A percentile compares a stretch with the other conserved stretches of the same genome.
These are phyloP conservation scores for Theileria annulata DNA, from an alignment of 169 alveolate genomes.

Conservation along the genomic window DNA sequence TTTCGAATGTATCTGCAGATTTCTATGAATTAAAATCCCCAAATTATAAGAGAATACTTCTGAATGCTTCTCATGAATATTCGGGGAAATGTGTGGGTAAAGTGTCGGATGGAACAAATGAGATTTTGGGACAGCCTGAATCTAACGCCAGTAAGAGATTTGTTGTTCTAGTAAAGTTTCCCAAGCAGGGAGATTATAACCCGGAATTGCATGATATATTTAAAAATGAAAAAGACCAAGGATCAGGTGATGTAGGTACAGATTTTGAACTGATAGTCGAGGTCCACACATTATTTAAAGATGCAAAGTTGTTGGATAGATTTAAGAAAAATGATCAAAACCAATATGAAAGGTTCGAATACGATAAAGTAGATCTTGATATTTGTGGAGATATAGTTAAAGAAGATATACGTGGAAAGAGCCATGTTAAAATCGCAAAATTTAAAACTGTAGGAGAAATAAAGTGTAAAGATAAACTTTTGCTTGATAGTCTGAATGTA, in stretches of 20 bases:
- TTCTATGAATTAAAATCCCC: background rate
- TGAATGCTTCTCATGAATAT: background rate
- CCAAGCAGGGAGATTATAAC: conserved; percentile 2
- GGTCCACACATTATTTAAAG: conserved; percentile 19
- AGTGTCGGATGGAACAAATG: background rate
- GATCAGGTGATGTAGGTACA: background rate
- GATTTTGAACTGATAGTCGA: conserved; percentile 22
- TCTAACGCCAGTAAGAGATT: background rate
- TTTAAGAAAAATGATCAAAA: background rate
- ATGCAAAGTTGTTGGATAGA: conserved; percentile 18
- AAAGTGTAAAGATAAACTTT: conserved; percentile 30
- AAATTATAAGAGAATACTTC: background rate
- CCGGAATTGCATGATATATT: conserved; percentile 4
- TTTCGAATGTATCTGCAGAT: background rate
- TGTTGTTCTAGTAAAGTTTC: background rate
- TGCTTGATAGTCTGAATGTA: conserved; percentile 29
- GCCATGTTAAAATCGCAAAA: background rate
- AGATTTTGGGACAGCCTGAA: conserved; percentile 10
- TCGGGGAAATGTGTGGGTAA: conserved; percentile 12
- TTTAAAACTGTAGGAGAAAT: conserved; percentile 34
- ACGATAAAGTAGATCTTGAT: conserved; percentile 27
- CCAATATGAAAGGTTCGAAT: conserved; percentile 10
- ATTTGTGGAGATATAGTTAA: conserved; percentile 16
- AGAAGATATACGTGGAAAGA: background rate
- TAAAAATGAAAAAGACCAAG: background rate